Evolutionary conservation across 345 rosid species (phyloP), one percentile per base, ranked within the genome.

Genomic region (Garcia nutans): DNA sequence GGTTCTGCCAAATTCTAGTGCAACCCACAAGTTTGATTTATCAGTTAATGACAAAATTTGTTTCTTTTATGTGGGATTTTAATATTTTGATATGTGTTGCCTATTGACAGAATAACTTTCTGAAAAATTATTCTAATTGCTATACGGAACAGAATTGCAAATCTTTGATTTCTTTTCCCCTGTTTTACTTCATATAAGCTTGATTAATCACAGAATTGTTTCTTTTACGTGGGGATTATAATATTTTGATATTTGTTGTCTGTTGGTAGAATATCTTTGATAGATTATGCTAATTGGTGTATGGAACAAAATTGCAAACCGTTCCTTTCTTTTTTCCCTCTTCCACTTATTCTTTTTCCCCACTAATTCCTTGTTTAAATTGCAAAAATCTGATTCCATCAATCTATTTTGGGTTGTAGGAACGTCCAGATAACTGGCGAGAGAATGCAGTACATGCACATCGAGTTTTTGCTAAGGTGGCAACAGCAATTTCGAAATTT

Each of bases 351-450:
- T 64, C 10, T 64, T 33, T 64, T 20, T 58, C 10, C 9, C 3
- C 2, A 9, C 22, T n/a, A 33, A n/a, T 64, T 37, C 19, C 17
- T 20, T 33, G 17, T 2, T 4, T 20, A 52, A 10, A 11, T 19
- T 31, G 20, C 74, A 1, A 56, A 42, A 55, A 24, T 28, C 11
- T 68, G 59, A 16, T 22, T n/a, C 6, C 8, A 26, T 47, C 11
- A 15, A 65, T 71, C 17, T 22, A 67, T 68, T 45, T 52, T 45
- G 68, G 55, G 11, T 26, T 81, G 73, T 84, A 96, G 99, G 99
- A 96, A 75, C 96, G 98, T 8, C 84, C 86, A 23, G 99, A 96
- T 85, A 96, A 91, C 82, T 95, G 99, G 98, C 80, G 99, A 60
- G 85, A 87, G 77, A 75, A 82, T 37, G 99, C 91, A 22, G 67